phyloP scores from a whole-genome alignment of 2,329 filamentous ascomycete species.

The Fusarium denticulatum region DNA sequence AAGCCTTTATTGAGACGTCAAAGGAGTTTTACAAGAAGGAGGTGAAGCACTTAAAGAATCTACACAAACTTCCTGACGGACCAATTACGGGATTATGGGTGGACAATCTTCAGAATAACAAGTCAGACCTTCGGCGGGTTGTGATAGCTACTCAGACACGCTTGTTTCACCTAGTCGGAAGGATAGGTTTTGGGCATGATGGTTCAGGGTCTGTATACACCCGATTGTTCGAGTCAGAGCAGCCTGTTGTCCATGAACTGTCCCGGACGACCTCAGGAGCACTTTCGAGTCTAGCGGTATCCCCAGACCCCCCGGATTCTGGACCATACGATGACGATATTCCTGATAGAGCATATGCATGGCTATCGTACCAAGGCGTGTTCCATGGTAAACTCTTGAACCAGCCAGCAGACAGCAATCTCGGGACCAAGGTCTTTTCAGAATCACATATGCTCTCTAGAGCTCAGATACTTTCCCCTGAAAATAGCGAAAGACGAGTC shows the following conservation, averaged over 20 bases:
- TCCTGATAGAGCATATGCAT: slow-evolving; percentile 82
- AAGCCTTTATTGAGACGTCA: slow-evolving; percentile 92
- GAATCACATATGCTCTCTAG: slow-evolving; percentile 81
- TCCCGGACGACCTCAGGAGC: slow-evolving; percentile 66
- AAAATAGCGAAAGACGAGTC: slow-evolving; percentile 72
- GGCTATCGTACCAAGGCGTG: slow-evolving; percentile 88
- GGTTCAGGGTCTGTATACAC: slow-evolving; percentile 87
- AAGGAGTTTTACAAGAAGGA: slow-evolving; percentile 96
- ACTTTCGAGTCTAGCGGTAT: slow-evolving; percentile 74
- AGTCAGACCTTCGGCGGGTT: slow-evolving; percentile 78
- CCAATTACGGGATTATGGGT: slow-evolving; percentile 88
- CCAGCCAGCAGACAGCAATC: slow-evolving; percentile 65
- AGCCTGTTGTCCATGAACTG: slow-evolving; percentile 79
- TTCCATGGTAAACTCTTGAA: slow-evolving; percentile 84
- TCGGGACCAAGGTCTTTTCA: slow-evolving; percentile 79
- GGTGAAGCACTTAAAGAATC: slow-evolving; percentile 86
- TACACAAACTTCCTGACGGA: slow-evolving; percentile 85
- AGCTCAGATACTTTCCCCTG: slow-evolving; percentile 75
- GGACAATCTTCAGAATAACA: slow-evolving; percentile 75
- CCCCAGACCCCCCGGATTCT: slow-evolving; percentile 74
- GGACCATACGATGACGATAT: slow-evolving; percentile 67
- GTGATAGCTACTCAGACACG: slow-evolving; percentile 81
- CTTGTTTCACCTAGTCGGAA: slow-evolving; percentile 84
- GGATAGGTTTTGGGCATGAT: slow-evolving; percentile 78
- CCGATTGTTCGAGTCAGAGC: slow-evolving; percentile 87